Evolutionary conservation across 202 grass and related monocot genomes (phyloP).

Genomic region (Digitaria exilis): DNA sequence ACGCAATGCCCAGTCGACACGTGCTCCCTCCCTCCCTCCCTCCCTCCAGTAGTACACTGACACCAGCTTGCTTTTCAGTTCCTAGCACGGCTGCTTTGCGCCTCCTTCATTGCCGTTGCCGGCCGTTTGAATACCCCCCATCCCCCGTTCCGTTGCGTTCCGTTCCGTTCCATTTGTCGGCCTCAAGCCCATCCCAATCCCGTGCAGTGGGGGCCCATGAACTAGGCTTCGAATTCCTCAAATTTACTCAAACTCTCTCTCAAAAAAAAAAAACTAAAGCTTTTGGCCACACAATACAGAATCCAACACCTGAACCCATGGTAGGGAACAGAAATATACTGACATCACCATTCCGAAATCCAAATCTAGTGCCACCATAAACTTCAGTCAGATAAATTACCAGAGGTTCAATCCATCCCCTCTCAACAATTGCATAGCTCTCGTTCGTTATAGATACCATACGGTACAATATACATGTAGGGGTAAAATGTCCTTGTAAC

Average conservation of each 20-base stretch:
- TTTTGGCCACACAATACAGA: background rate
- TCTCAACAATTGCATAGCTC: background rate
- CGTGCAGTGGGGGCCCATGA: background rate
- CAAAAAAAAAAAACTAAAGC: too few relatives aligned
- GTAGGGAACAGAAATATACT: background rate
- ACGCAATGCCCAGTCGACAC: slow-evolving; percentile 5
- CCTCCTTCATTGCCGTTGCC: too few relatives aligned
- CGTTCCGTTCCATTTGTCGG: background rate
- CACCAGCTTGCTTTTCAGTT: background rate
- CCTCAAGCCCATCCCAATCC: background rate
- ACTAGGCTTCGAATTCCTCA: background rate
- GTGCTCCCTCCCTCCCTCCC: background rate
- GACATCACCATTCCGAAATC: background rate
- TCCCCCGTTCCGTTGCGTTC: too few relatives aligned
- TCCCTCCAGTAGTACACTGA: background rate
- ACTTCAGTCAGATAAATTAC: background rate
- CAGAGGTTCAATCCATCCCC: background rate
- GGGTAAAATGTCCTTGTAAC: background rate
- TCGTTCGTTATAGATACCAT: background rate
- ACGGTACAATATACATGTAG: background rate
- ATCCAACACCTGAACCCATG: background rate
- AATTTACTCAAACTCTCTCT: background rate
- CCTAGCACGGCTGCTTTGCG: too few relatives aligned
- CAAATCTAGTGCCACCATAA: background rate
- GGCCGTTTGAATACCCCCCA: too few relatives aligned